Evolutionary conservation across 2,329 filamentous ascomycete genomes (phyloP).

Genomic region (Ophioceras dolichostomum): DNA sequence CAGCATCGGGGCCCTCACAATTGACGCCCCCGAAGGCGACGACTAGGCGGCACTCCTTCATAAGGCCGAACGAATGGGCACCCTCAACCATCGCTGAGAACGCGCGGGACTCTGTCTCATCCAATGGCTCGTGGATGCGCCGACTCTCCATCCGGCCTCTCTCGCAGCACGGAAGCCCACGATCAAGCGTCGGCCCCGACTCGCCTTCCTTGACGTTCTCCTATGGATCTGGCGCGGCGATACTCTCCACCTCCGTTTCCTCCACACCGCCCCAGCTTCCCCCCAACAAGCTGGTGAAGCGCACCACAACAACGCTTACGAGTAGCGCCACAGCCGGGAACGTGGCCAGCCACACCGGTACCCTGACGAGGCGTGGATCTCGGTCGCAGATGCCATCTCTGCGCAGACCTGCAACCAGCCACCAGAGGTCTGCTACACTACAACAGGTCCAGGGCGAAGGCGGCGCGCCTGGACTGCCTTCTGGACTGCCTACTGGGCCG

Average conservation of each 20-base stretch:
- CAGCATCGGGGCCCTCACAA: conserved; percentile 28
- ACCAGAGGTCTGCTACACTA: conserved; percentile 61
- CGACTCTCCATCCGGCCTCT: conserved; percentile 54
- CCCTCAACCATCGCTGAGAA: conserved; percentile 27
- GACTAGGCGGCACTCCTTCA: conserved; percentile 29
- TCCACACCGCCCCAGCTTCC: conserved; percentile 31
- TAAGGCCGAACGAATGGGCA: conserved; percentile 23
- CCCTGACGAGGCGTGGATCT: conserved; percentile 33
- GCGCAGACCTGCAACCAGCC: conserved; percentile 65
- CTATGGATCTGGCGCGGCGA: conserved; percentile 53
- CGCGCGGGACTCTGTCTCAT: conserved; percentile 45
- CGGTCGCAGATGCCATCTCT: conserved; percentile 53
- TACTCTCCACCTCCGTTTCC: conserved; percentile 32
- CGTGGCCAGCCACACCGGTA: conserved; percentile 25
- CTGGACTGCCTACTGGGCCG: conserved; percentile 6
- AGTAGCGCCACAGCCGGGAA: conserved; percentile 27
- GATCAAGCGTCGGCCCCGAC: conserved; percentile 53
- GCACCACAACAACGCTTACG: conserved; percentile 29
- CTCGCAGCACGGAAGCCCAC: conserved; percentile 50
- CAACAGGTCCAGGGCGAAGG: conserved; percentile 32
- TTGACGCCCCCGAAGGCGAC: conserved; percentile 25
- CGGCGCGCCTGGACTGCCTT: conserved; percentile 7
- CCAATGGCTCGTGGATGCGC: conserved; percentile 59
- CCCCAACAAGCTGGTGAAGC: conserved; percentile 70
- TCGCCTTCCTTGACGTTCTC: conserved; percentile 55